Conservation (phyloP, 768 basidiomycete genomes). For the Naganishia randhawae region DNA sequence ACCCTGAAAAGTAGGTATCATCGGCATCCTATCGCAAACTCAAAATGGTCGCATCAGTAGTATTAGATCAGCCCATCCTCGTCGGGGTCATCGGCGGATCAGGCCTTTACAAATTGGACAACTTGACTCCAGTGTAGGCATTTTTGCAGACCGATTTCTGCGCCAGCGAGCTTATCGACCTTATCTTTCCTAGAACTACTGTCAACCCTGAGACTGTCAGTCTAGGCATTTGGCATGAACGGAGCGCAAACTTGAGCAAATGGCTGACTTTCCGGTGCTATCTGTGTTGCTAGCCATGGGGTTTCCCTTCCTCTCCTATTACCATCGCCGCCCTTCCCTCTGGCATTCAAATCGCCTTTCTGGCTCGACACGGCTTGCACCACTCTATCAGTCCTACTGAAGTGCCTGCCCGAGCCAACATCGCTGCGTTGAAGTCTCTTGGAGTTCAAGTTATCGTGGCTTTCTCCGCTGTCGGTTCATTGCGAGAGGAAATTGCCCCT, state of each 20-base stretch:
- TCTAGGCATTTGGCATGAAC: background rate
- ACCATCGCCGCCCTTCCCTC: slow-evolving; percentile 84
- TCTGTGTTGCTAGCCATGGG: slow-evolving; percentile 74
- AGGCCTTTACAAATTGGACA: slow-evolving; percentile 88
- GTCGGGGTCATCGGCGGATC: slow-evolving; percentile 89
- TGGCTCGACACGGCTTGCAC: slow-evolving; percentile 80
- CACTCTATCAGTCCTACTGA: slow-evolving; percentile 75
- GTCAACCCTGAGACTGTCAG: slow-evolving; percentile 78
- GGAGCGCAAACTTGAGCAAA: background rate
- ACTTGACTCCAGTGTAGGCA: slow-evolving; percentile 74
- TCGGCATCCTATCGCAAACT: background rate
- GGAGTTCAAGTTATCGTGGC: slow-evolving; percentile 85
- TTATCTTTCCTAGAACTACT: slow-evolving; percentile 58
- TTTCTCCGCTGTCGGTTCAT: slow-evolving; percentile 91
- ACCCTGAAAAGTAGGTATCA: no score
- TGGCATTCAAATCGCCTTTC: slow-evolving; percentile 73
- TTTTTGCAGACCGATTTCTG: background rate
- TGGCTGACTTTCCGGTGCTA: background rate
- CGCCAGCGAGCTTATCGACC: background rate
- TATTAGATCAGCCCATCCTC: slow-evolving; percentile 51
- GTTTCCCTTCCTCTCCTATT: slow-evolving; percentile 82
- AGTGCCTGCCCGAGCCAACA: slow-evolving; percentile 85
- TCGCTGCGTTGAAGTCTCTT: slow-evolving; percentile 86
- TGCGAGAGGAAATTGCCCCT: slow-evolving; percentile 86
- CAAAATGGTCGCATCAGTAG: slow-evolving; percentile 5